phyloP scores from a whole-genome alignment of 2,329 filamentous ascomycete genomes.

The Aspergillus niger region DNA sequence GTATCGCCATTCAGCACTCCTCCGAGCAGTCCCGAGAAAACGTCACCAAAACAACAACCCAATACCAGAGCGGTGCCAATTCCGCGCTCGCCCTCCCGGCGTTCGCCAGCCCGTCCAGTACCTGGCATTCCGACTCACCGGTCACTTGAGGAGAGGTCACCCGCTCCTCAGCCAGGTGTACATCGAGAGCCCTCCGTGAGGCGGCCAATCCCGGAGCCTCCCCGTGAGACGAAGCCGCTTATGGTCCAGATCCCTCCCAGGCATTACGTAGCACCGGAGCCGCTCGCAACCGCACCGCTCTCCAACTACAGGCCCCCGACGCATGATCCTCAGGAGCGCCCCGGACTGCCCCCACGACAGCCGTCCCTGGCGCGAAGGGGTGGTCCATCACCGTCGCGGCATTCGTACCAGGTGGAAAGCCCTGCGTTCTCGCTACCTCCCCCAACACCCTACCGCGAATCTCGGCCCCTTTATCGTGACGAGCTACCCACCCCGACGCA shows the following conservation, averaged over 20 bases:
- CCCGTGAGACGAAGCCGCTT: constrained; percentile 33
- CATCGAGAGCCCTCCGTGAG: constrained; percentile 33
- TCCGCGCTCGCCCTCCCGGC: constrained; percentile 22
- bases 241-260: constrained; percentile 35
- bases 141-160: constrained; percentile 33
- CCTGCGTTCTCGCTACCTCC: constrained; percentile 6
- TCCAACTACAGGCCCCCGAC: constrained; percentile 36
- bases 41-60: constrained; percentile 40
- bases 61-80: constrained; percentile 17
- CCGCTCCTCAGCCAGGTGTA: constrained; percentile 19
- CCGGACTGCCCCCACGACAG: constrained; percentile 50
- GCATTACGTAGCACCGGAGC: constrained; percentile 22
- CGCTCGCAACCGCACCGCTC: constrained; percentile 35
- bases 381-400: constrained; percentile 29
- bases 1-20: constrained; percentile 85
- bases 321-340: constrained; percentile 48
- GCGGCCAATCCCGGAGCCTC: constrained; percentile 30
- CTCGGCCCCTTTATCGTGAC: constrained; percentile 13
- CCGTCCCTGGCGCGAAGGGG: constrained; percentile 22
- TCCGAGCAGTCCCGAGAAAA: constrained; percentile 69
- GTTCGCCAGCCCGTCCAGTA: constrained; percentile 22
- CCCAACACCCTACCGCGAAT: constrained; percentile 17
- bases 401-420: constrained; percentile 5
- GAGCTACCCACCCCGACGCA: constrained; percentile 25
- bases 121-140: constrained; percentile 31